Conservation (phyloP, 306 rosid species). For the Lathyrus aphaca region DNA sequence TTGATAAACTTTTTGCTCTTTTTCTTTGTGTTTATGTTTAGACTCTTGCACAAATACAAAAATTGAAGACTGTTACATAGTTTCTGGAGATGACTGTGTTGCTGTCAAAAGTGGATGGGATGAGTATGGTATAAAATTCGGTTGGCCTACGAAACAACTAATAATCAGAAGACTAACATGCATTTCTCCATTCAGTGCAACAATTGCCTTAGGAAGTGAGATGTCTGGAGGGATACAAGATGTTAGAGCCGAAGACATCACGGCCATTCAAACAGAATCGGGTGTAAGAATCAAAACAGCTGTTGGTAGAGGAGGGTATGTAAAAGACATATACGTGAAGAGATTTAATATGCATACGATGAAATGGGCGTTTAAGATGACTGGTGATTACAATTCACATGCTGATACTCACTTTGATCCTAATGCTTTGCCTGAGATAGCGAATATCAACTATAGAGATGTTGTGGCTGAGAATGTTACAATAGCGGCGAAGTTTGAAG, state of each 20-base stretch:
- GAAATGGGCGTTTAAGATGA: conserved; percentile 91
- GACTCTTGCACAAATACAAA: conserved; percentile 82
- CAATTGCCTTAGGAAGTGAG: conserved; percentile 85
- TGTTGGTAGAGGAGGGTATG: conserved; percentile 82
- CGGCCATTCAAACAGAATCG: conserved; percentile 69
- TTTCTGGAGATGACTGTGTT: conserved; percentile 87
- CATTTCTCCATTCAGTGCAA: conserved; percentile 81
- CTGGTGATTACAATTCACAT: conserved; percentile 80
- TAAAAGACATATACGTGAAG: conserved; percentile 74
- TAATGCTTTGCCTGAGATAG: conserved; percentile 70
- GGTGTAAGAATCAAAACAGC: conserved; percentile 81
- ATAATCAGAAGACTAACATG: conserved; percentile 72
- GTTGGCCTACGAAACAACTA: conserved; percentile 74
- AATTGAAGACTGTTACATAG: conserved; percentile 84
- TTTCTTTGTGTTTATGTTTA: conserved; percentile 29
- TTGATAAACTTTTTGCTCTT: background rate
- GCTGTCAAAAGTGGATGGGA: conserved; percentile 96
- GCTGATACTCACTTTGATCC: conserved; percentile 73
- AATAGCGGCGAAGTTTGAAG: conserved; percentile 77
- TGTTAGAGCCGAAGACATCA: conserved; percentile 74
- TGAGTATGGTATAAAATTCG: conserved; percentile 75
- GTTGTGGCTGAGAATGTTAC: conserved; percentile 76
- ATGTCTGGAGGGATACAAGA: conserved; percentile 88
- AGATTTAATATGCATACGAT: conserved; percentile 69
- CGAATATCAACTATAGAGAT: conserved; percentile 64